phyloP scores from a whole-genome alignment of 2,329 filamentous ascomycete species.

The Rutstroemia sp. region DNA sequence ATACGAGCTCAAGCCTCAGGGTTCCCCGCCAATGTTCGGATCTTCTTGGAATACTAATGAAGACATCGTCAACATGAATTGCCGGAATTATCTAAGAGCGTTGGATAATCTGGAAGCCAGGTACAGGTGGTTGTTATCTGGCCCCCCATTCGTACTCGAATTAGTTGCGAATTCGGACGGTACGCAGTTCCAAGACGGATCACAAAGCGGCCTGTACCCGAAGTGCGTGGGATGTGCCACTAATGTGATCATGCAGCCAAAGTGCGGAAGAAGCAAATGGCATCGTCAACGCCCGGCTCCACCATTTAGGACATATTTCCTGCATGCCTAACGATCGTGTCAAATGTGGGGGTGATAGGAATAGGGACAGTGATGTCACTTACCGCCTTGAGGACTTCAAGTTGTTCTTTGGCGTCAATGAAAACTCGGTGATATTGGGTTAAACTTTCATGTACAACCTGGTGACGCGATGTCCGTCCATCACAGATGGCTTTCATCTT shows the following conservation, averaged over 20 bases:
- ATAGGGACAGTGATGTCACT: constrained; percentile 28
- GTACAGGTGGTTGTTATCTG: no score
- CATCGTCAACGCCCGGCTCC: constrained; percentile 16
- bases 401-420: constrained; percentile 68
- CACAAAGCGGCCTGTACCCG: neutral
- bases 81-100: no score
- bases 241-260: neutral
- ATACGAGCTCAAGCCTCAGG: no score
- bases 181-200: neutral
- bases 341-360: neutral
- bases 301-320: constrained; percentile 26
- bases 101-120: no score
- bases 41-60: no score
- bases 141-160: no score
- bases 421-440: constrained; percentile 84
- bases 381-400: constrained; percentile 58
- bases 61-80: no score
- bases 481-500: constrained; percentile 97
- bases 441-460: constrained; percentile 76
- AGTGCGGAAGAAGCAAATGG: neutral
- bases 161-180: no score
- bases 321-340: constrained; percentile 20
- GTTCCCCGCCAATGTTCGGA: no score
- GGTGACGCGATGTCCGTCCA: constrained; percentile 64
- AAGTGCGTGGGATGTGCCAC: neutral